These are phyloP conservation scores for Colletotrichum musae DNA, from an alignment of 2,329 filamentous ascomycete species.

Conservation along the genomic window DNA sequence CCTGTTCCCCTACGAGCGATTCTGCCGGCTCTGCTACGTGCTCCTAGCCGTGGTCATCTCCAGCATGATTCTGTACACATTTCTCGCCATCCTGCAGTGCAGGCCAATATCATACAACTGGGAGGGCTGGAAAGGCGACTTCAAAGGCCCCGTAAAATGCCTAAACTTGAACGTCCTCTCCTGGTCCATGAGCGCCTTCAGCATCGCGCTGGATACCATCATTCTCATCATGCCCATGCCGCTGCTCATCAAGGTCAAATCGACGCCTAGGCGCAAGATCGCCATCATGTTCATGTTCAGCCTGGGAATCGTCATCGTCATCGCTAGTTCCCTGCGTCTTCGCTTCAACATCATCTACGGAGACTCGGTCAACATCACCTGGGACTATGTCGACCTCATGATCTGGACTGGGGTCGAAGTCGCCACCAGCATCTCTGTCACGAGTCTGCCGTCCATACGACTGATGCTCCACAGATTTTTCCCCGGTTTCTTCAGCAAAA, in stretches of 20 bases:
- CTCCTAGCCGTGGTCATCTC: constrained; percentile 7
- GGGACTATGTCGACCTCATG: constrained; percentile 56
- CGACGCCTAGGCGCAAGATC: constrained; percentile 58
- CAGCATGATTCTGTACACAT: background rate
- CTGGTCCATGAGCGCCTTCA: constrained; percentile 47
- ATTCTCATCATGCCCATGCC: constrained; percentile 61
- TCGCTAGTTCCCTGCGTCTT: constrained; percentile 52
- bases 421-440: constrained; percentile 55
- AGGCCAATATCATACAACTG: constrained; percentile 30
- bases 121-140: constrained; percentile 32
- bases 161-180: constrained; percentile 22
- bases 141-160: constrained; percentile 9
- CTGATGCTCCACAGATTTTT: constrained; percentile 44
- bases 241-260: constrained; percentile 53
- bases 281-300: constrained; percentile 60
- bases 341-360: constrained; percentile 51
- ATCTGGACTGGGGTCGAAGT: constrained; percentile 60
- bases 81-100: constrained; percentile 15
- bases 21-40: constrained; percentile 22
- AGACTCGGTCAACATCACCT: constrained; percentile 53
- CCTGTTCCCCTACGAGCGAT: constrained; percentile 28
- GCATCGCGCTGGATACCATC: constrained; percentile 60
- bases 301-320: constrained; percentile 57
- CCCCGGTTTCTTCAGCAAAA: constrained; percentile 6
- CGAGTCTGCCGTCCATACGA: constrained; percentile 57